Conservation (phyloP, 2,329 filamentous ascomycete species). For the Calonectria fujianensis region DNA sequence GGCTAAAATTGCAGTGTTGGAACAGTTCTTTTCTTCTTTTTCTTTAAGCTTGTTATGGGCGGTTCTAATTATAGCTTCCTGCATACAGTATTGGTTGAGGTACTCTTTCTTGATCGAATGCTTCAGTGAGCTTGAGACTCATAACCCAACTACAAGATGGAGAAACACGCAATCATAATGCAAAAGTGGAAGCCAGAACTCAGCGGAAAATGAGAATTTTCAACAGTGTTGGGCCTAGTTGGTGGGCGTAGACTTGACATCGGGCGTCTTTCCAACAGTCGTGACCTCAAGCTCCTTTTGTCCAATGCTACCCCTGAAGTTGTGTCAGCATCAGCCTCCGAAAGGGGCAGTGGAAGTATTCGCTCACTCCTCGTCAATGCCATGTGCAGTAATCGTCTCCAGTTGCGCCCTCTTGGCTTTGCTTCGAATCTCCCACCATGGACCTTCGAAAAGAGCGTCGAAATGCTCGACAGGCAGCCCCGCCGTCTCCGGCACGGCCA, state of each 20-base stretch:
- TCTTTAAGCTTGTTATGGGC: too few relatives aligned
- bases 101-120: too few relatives aligned
- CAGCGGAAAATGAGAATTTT: background rate
- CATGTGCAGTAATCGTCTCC: conserved; percentile 23
- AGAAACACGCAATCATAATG: too few relatives aligned
- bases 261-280: background rate
- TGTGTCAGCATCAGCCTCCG: background rate
- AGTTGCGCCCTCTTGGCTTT: conserved; percentile 35
- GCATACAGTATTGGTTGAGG: too few relatives aligned
- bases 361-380: conserved; percentile 39
- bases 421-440: conserved; percentile 46
- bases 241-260: background rate
- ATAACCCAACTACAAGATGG: too few relatives aligned
- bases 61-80: too few relatives aligned
- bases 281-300: conserved; percentile 15
- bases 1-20: too few relatives aligned
- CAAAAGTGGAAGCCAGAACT: too few relatives aligned
- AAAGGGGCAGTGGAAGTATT: background rate
- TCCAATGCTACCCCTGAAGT: conserved; percentile 23
- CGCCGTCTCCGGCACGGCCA: conserved; percentile 63
- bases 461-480: conserved; percentile 63
- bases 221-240: too few relatives aligned
- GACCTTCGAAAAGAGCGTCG: conserved; percentile 59
- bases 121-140: too few relatives aligned
- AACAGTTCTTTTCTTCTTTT: too few relatives aligned